Conservation (phyloP, 345 rosid genomes). For the Citrus cavaleriei region DNA sequence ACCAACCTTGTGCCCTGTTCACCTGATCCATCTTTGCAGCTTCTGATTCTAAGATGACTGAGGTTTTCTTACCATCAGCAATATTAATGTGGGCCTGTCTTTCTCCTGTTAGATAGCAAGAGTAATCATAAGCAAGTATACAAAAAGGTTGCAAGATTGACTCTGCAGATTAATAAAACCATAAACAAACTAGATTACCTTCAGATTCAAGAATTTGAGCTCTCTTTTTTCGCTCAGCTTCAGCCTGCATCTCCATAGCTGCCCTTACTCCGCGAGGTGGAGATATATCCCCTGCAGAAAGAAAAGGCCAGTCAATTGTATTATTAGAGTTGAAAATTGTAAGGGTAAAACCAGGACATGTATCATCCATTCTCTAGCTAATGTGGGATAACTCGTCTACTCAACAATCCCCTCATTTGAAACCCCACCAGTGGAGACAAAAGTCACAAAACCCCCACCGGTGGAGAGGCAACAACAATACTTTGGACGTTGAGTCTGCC, state of each 20-base stretch:
- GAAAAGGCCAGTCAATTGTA: constrained; percentile 3
- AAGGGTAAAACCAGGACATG: neutral
- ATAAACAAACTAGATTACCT: constrained; percentile 24
- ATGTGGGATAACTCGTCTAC: too few relatives aligned
- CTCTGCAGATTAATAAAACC: neutral
- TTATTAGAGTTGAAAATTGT: neutral
- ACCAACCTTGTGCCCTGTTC: constrained; percentile 64
- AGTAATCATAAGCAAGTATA: neutral
- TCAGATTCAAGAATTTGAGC: constrained; percentile 94
- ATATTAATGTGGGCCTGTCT: constrained; percentile 69
- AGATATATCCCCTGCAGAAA: constrained; percentile 85
- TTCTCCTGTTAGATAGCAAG: constrained; percentile 39
- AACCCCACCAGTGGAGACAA: too few relatives aligned
- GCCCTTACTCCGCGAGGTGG: constrained; percentile 87
- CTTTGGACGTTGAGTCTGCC: too few relatives aligned
- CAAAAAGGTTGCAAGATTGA: neutral
- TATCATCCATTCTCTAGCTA: too few relatives aligned
- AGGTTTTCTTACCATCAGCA: constrained; percentile 79
- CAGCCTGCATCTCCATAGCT: constrained; percentile 99
- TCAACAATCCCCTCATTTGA: too few relatives aligned
- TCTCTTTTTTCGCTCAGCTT: constrained; percentile 93
- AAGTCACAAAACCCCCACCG: too few relatives aligned
- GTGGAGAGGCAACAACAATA: too few relatives aligned
- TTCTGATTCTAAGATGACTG: constrained; percentile 68
- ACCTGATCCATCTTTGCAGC: constrained; percentile 71